Base-by-base conservation (phyloP, 805 yeast species). In the Diddensiella transvaalensis region DNA sequence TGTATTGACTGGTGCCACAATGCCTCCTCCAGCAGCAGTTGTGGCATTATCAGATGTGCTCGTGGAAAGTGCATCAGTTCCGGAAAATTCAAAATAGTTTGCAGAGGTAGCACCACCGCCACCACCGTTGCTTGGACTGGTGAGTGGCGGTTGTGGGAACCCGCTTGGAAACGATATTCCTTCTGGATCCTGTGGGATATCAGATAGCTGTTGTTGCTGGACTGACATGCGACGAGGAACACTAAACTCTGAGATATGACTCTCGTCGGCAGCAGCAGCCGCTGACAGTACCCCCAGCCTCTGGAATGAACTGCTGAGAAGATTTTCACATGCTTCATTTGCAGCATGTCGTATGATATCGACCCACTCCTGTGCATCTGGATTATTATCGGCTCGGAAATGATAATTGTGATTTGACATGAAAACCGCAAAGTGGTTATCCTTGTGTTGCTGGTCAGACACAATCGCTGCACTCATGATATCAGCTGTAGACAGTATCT, bases 381-480 rank as follows among this genome's bases (percentile, higher is more conserved):
- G 42, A 2, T 42, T 47, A 13, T 57, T 50, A 19, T 54, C 58
- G 15, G 68, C 68, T 30, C 52, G 50, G 17, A 65, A 50, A 42
- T 64, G 68, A 26, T 58, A 48, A 35, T 52, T 63, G 35, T 54
- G 52, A 32, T 54, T 52, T 22, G 64, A 51, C n/a, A 69, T 65
- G 55, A 60, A 65, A 11, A 65, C 48, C 5, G 64, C 67, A 40
- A 66, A 65, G 41, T 57, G 63, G 36, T 48, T 45, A 15, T 36
- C 39, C 3, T 48, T 47, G 21, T 48, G 46, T 40, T 49, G 56
- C 24, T 49, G 54, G 40, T 58, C 61, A 11, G 59, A 23, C 22
- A 62, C 46, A 42, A 57, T 50, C 2, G 65, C 64, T 13, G 66
- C 70, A 4, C 66, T 55, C 60, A 59, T 59, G 43, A 66, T 63